Base-by-base conservation (phyloP, 2,329 filamentous ascomycete genomes). In the Ophiostoma ulmi region DNA sequence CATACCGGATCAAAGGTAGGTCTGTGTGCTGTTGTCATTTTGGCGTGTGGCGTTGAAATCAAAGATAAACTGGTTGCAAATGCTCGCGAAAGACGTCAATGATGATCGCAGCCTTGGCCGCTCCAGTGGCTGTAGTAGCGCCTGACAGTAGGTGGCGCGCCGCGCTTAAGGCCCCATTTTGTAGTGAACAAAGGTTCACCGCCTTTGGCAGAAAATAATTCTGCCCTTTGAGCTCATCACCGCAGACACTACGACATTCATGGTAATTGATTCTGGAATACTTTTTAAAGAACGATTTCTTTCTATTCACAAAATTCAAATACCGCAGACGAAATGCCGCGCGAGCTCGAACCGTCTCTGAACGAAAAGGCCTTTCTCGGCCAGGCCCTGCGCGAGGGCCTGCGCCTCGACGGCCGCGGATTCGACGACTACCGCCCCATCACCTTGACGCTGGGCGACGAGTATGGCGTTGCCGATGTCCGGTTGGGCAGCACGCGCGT, bases 1-100 rank as follows among this genome's bases (percentile, higher is more conserved):
- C 84, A 74, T 86, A 94, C 92, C 74, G 95, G 95, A 80, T 99
- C 95, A 78, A 99, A 99, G 0, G 95, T 99, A 71, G 95, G 95
- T 82, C 95, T 91, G 75, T 90, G 88, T 61, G 88, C 88, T 81
- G 84, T 87, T 74, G 88, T 90, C 88, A 90, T 90, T n/a, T 75
- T 80, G 72, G 72, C n/a, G 55, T 70, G 70, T 31, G 58, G 52
- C 2, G 38, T 22, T 39, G 36, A 2, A 36, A n/a, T 5, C 20
- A 31, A 41, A 11, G 41, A 68, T 31, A 14, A 7, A 63, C 13
- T 7, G 2, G n/a, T 58, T 14, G 31, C 17, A 13, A 64, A 64
- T n/a, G 31, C 22, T 14, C 36, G 38, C 31, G 31, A 31, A 38
- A 22, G 38, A 31, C n/a, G 20, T 31, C 38, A 35, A 39, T n/a